phyloP scores from a whole-genome alignment of 148 eudicot species.

The Amaranthus palmeri region DNA sequence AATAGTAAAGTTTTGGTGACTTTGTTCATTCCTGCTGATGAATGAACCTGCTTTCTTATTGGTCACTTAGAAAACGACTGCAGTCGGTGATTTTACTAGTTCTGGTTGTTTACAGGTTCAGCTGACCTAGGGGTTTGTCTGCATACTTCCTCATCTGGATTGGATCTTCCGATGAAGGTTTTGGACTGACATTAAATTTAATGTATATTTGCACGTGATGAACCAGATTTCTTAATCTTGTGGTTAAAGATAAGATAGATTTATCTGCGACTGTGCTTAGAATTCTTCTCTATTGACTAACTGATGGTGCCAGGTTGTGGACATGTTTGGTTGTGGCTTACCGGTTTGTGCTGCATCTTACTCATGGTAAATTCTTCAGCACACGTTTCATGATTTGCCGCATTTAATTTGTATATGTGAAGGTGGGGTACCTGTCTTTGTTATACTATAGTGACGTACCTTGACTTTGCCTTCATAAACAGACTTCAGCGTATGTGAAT shows the following conservation, averaged over 20 bases:
- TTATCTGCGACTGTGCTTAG: neutral
- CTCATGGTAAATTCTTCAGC: slow-evolving; percentile 62
- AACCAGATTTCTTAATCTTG: neutral
- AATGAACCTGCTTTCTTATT: neutral
- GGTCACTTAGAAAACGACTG: neutral
- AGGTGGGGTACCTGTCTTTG: neutral
- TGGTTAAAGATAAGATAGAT: neutral
- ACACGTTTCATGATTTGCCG: neutral
- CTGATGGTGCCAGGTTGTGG: slow-evolving; percentile 62
- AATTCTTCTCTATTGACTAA: slow-evolving; percentile 4
- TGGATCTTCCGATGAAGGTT: slow-evolving; percentile 99
- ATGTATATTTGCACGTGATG: neutral
- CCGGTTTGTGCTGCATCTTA: slow-evolving; percentile 99
- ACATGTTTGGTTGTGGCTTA: slow-evolving; percentile 98
- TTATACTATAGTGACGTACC: neutral
- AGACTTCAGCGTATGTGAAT: neutral
- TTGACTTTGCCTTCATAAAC: neutral
- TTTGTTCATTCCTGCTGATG: neutral
- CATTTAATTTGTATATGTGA: neutral
- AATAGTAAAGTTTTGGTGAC: neutral
- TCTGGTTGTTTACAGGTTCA: slow-evolving; percentile 53
- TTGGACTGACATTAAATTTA: neutral
- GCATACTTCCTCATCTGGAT: slow-evolving; percentile 96
- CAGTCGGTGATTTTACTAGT: slow-evolving; percentile 7
- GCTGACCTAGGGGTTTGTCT: slow-evolving; percentile 96